These are phyloP conservation scores for Wickerhamomyces bovis DNA, from an alignment of 805 yeast species.

Conservation along the genomic window DNA sequence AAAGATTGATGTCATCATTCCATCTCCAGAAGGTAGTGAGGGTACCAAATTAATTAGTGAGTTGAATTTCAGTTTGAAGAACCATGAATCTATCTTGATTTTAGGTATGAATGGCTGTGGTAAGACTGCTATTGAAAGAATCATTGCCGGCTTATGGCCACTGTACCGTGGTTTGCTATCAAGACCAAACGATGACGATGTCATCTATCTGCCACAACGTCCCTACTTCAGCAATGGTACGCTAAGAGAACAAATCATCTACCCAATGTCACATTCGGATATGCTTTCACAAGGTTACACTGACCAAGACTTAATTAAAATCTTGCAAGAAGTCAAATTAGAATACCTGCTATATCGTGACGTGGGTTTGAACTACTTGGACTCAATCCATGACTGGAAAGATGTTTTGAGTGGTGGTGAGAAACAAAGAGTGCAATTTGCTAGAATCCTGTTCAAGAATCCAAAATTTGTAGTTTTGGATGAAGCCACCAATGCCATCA, in stretches of 20 bases:
- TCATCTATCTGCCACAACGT: constrained; percentile 78
- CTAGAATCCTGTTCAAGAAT: constrained; percentile 72
- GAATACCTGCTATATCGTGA: constrained; percentile 72
- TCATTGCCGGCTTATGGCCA: constrained; percentile 91
- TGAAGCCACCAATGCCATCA: constrained; percentile 92
- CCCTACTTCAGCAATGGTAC: constrained; percentile 81
- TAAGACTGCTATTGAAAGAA: constrained; percentile 77
- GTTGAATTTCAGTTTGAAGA: constrained; percentile 49
- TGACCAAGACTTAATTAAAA: constrained; percentile 63
- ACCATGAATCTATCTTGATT: constrained; percentile 60
- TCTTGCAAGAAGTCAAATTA: constrained; percentile 69
- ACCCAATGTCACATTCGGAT: constrained; percentile 74
- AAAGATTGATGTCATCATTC: constrained; percentile 75
- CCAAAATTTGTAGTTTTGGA: constrained; percentile 82
- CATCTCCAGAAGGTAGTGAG: constrained; percentile 53
- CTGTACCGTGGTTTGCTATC: constrained; percentile 76
- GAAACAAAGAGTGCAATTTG: constrained; percentile 84
- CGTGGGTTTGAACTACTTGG: constrained; percentile 40
- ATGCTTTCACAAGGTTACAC: constrained; percentile 67
- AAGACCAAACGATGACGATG: constrained; percentile 64
- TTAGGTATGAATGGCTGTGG: constrained; percentile 90
- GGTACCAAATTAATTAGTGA: constrained; percentile 58
- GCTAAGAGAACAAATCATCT: constrained; percentile 84
- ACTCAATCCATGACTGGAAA: constrained; percentile 64
- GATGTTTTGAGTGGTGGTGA: constrained; percentile 96